Conservation (phyloP, 2,329 filamentous ascomycete species). For the Ilyonectria robusta region DNA sequence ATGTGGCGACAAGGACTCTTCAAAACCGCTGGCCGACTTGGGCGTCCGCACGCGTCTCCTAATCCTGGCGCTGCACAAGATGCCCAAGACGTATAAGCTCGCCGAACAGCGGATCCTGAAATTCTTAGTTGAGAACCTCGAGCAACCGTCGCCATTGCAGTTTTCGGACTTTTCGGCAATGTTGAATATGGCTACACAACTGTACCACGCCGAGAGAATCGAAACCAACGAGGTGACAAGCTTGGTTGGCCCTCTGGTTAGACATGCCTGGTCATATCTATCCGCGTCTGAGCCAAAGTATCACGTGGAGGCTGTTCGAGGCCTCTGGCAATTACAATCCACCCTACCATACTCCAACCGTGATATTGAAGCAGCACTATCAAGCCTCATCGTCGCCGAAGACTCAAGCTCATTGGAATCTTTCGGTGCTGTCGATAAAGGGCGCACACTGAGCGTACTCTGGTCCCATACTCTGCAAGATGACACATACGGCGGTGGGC, state of each 20-base stretch:
- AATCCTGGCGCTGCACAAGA: slow-evolving; percentile 70
- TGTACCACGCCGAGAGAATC: slow-evolving; percentile 69
- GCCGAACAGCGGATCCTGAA: slow-evolving; percentile 64
- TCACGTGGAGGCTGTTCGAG: slow-evolving; percentile 91
- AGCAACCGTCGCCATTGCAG: slow-evolving; percentile 54
- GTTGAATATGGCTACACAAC: slow-evolving; percentile 69
- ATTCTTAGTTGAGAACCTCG: slow-evolving; percentile 66
- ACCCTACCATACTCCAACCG: slow-evolving; percentile 76
- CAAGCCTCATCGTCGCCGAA: slow-evolving; percentile 75
- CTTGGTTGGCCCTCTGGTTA: slow-evolving; percentile 78
- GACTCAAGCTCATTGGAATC: slow-evolving; percentile 41
- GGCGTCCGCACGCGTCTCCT: slow-evolving; percentile 73
- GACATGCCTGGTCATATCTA: slow-evolving; percentile 83
- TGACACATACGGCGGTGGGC: slow-evolving; percentile 62
- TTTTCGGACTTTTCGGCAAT: slow-evolving; percentile 73
- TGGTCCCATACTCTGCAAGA: slow-evolving; percentile 86
- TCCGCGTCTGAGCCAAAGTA: slow-evolving; percentile 90
- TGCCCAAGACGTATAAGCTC: slow-evolving; percentile 57
- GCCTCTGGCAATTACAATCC: slow-evolving; percentile 87
- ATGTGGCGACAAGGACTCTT: slow-evolving; percentile 60
- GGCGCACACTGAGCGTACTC: slow-evolving; percentile 79
- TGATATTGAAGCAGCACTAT: slow-evolving; percentile 85
- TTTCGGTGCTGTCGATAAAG: slow-evolving; percentile 68
- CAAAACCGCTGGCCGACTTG: slow-evolving; percentile 61
- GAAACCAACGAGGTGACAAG: slow-evolving; percentile 67